Evolutionary conservation across 768 basidiomycete species (phyloP), one percentile per base, ranked within the genome.

Genomic region (Kwoniella mangroviensis): DNA sequence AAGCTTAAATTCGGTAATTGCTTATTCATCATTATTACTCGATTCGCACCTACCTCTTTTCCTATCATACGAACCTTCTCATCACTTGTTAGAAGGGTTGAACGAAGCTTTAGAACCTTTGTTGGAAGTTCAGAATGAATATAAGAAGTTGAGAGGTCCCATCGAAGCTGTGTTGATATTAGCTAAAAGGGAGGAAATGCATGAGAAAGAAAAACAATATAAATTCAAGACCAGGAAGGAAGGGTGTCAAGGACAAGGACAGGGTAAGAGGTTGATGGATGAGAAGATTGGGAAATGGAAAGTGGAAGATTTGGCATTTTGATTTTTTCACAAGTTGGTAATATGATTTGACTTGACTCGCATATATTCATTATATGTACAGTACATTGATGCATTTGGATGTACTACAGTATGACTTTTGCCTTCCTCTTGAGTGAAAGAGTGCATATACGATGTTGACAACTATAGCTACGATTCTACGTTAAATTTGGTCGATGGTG

Each of bases 21-120:
- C 69, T 13, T 80, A 80, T 67, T 68, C 76, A 11, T 73, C 73
- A 19, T 66, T 80, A 12, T 58, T 80, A 15, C 74, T 82, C 19
- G 80, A 81, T 69, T 70, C 83, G 17, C 79, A 78, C 68, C 73
- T 81, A 12, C 81, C 79, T 7, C 58, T 67, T n/a, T 72, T 81
- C 65, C 65, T 81, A 6, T 66, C 78, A 12, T 67, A 80, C 53
- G 42, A 61, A 24, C 75, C 79, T 9, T 74, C 82, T 6, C 74
- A 77, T 34, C 21, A 66, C 2, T 71, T 75, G 40, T 71, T 83
- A 22, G 71, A 72, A 60, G 52, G 64, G 4, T 69, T 81, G 17
- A 60, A 77, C 60, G 55, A 63, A 0, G 42, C 68, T 2, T 67
- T 78, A 19, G 61, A 57, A 49, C 79, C 82, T 9, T 60, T 79